phyloP scores from a whole-genome alignment of 352 stramenopile species.

The Pythium rhizo-oryzae region DNA sequence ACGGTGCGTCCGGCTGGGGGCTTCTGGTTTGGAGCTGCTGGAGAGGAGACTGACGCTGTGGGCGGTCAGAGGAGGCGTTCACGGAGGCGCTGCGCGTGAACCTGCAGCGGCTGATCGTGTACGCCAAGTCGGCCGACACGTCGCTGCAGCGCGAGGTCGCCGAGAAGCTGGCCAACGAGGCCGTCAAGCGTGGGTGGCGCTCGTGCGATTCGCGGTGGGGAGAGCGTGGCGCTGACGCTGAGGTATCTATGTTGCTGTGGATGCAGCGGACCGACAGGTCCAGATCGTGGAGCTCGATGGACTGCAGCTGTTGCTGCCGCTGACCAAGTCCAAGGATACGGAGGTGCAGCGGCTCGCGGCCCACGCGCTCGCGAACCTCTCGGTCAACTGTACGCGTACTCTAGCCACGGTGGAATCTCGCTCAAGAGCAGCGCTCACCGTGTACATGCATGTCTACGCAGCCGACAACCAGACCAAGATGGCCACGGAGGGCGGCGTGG shows the following conservation, averaged over 20 bases:
- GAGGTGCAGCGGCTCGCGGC: conserved; percentile 94
- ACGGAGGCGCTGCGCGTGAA: conserved; percentile 89
- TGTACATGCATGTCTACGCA: conserved; percentile 26
- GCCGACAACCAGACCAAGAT: conserved; percentile 94
- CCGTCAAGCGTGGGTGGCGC: conserved; percentile 85
- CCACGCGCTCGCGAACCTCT: conserved; percentile 94
- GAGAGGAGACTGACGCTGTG: too few species aligned
- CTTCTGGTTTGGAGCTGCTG: too few species aligned
- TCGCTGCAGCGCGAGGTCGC: conserved; percentile 91
- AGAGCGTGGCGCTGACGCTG: background rate
- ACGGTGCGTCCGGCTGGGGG: too few species aligned
- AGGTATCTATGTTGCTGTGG: background rate
- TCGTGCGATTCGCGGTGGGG: background rate
- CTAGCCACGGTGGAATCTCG: too few species aligned
- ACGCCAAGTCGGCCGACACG: conserved; percentile 91
- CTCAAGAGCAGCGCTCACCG: too few species aligned
- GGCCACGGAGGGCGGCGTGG: conserved; percentile 92
- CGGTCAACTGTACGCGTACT: conserved; percentile 93
- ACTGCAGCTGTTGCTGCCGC: conserved; percentile 91
- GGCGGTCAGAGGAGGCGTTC: conserved; percentile 91
- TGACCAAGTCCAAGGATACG: conserved; percentile 91
- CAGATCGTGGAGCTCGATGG: conserved; percentile 95
- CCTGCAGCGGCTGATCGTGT: conserved; percentile 92
- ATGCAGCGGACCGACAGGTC: conserved; percentile 87
- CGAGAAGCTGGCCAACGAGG: conserved; percentile 95